Percentiles rank a stretch among this genome's conserved stretches.
Conservation (phyloP, 306 rosid species). For the Acacia crassicarpa region DNA sequence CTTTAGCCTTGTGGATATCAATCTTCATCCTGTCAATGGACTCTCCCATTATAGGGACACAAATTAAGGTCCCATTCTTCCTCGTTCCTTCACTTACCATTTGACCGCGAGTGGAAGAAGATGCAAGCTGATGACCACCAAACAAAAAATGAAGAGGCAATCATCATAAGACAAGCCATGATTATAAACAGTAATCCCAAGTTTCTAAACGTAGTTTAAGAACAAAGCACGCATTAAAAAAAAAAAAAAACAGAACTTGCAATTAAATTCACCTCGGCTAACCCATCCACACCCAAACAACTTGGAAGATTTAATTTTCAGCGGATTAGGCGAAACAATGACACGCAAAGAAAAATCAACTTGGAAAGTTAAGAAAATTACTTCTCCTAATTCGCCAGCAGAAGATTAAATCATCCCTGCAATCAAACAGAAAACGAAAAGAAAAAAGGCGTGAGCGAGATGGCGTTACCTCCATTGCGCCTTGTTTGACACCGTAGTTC, state of each 20-base stretch:
- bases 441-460: background rate
- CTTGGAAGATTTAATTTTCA: background rate
- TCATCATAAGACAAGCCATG: background rate
- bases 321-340: background rate
- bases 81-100: constrained; percentile 31
- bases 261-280: background rate
- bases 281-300: background rate
- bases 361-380: background rate
- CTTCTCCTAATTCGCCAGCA: background rate
- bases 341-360: background rate
- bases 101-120: constrained; percentile 30
- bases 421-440: background rate
- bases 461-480: constrained; percentile 3
- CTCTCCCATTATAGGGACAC: constrained; percentile 65
- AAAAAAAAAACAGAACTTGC: background rate
- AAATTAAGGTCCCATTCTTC: constrained; percentile 53
- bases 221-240: background rate
- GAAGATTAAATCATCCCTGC: background rate
- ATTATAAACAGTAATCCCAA: background rate
- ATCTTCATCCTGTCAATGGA: constrained; percentile 49
- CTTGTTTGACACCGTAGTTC: background rate
- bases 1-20: constrained; percentile 45
- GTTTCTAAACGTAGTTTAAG: background rate
- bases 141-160: background rate
- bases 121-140: constrained; percentile 45